phyloP scores from a whole-genome alignment of 495 filamentous ascomycete genomes.

The Pyrenula aspistea region DNA sequence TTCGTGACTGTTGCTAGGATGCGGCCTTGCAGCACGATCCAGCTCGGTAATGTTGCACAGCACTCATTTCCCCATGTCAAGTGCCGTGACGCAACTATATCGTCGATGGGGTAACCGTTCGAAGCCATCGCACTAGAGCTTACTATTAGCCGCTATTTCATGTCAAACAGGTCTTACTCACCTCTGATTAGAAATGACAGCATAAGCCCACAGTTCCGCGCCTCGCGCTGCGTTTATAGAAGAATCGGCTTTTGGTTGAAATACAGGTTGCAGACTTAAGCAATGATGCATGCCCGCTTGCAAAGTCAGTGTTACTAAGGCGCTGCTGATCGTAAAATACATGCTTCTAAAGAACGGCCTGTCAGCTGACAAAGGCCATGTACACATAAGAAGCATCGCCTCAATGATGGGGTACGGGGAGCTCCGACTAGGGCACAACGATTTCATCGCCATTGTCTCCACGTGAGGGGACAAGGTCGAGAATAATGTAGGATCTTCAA shows the following conservation, averaged over 20 bases:
- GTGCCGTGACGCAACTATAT: neutral
- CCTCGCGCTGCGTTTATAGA: neutral
- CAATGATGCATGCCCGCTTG: neutral
- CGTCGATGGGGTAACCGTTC: neutral
- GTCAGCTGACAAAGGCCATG: neutral
- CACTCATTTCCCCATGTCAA: neutral
- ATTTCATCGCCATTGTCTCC: neutral
- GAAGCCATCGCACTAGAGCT: neutral
- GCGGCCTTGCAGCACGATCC: neutral
- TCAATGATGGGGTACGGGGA: neutral
- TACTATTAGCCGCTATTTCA: neutral
- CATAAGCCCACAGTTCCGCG: neutral
- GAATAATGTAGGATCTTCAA: neutral
- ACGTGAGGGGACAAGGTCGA: neutral
- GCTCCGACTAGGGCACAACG: neutral
- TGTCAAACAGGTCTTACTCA: neutral
- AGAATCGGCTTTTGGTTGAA: neutral
- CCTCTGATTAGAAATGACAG: neutral
- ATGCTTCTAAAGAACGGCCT: neutral
- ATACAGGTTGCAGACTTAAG: neutral
- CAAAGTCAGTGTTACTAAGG: neutral
- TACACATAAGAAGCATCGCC: neutral
- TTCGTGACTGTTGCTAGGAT: neutral
- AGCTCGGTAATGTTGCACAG: neutral
- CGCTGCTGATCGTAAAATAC: neutral